Percentiles rank a stretch among this genome's conserved stretches.
phyloP scores from a whole-genome alignment of 345 rosid species.

The Lagerstroemia speciosa region DNA sequence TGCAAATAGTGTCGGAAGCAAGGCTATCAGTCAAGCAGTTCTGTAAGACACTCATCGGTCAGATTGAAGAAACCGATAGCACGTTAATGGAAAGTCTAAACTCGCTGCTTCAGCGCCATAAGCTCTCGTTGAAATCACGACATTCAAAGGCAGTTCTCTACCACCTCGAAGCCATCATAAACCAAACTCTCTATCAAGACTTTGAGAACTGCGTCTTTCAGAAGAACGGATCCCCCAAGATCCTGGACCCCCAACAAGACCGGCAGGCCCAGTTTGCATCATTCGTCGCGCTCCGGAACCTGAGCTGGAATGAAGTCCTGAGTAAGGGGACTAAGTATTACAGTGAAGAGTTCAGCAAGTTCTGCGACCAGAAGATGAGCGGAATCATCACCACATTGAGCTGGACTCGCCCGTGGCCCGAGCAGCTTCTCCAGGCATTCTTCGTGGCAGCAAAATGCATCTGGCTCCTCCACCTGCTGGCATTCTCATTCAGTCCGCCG shows the following conservation, averaged over 20 bases:
- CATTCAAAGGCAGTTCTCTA: constrained; percentile 62
- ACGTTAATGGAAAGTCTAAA: constrained; percentile 48
- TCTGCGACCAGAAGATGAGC: constrained; percentile 97
- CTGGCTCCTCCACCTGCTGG: constrained; percentile 94
- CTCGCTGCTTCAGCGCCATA: constrained; percentile 54
- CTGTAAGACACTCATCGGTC: constrained; percentile 61
- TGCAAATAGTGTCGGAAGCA: constrained; percentile 90
- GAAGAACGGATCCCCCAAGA: constrained; percentile 65
- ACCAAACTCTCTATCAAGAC: constrained; percentile 79
- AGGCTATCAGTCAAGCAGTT: constrained; percentile 89
- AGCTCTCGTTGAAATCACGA: constrained; percentile 47
- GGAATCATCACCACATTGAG: constrained; percentile 58
- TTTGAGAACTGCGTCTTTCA: constrained; percentile 79
- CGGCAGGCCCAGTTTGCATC: constrained; percentile 69
- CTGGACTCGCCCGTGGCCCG: constrained; percentile 94
- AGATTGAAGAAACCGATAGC: constrained; percentile 59
- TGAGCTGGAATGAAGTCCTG: constrained; percentile 91
- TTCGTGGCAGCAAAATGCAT: constrained; percentile 89
- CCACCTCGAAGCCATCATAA: constrained; percentile 76
- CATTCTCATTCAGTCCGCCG: constrained; percentile 78
- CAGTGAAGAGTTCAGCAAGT: constrained; percentile 90
- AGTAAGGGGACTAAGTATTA: constrained; percentile 86
- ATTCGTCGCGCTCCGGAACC: constrained; percentile 62
- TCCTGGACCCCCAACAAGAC: constrained; percentile 68
- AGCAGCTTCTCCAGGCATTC: constrained; percentile 76